Evolutionary conservation across 257 asterid genomes (phyloP), one percentile per base, ranked within the genome.

Genomic region (Nicotiana benthamiana): DNA sequence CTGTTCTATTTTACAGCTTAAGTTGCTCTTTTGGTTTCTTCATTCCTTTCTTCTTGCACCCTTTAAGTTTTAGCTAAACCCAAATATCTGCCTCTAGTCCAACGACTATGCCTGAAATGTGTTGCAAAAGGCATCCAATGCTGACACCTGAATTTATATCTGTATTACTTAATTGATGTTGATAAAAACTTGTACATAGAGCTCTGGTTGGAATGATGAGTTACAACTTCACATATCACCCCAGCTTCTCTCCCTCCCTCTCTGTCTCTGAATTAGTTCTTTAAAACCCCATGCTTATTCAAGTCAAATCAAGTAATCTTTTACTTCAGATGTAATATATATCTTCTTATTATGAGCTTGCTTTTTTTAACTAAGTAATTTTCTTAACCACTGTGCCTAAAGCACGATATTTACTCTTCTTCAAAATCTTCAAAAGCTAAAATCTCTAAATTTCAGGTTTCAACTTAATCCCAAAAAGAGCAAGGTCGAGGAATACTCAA

Each of bases 381-480:
- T 36, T n/a, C 56, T 68, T 53, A 68, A 40, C 32, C 76, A 20
- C 56, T 68, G 56, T 68, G 43, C 76, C 30, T 46, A 70, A 22
- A 70, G 36, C 77, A 22, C 26, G 79, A 74, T 46, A 72, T 24
- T 51, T 74, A 26, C 79, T 48, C 61, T 48, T 48, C 7, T 13
- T 46, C 16, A 15, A 74, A 48, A 48, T 74, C 79, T 57, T 74
- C 61, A 74, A 16, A 74, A 27, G 5, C 43, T 48, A 15, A 48
- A 4, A 17, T 48, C 61, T 80, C 85, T 75, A 81, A 84, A 79
- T 90, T 88, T 76, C 92, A 96, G 99, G 89, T 89, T 65, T 86
- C 91, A 90, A 80, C 93, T 89, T 80, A 89, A 90, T 79, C 43
- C 83, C 89, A 94, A 91, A 87, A 94, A 88, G 89, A 87, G 83